Evolutionary conservation across 2,329 filamentous ascomycete genomes (phyloP).

Genomic region (Epichloe typhina): DNA sequence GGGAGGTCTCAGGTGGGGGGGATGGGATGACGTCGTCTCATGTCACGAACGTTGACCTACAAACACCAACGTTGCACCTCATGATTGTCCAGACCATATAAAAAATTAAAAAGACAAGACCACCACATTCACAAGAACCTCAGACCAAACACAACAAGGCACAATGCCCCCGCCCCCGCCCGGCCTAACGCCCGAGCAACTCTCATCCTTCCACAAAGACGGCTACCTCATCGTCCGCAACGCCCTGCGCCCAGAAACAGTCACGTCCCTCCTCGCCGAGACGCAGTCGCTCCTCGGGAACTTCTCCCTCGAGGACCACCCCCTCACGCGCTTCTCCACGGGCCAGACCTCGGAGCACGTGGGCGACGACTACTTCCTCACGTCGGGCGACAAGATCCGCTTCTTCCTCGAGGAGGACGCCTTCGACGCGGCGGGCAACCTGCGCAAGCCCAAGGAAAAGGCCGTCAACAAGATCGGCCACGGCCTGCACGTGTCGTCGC

Average conservation of each 20-base stretch:
- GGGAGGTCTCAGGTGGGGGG: too few relatives aligned
- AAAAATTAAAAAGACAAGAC: too few relatives aligned
- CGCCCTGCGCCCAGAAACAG: slow-evolving; percentile 54
- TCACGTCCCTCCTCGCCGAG: slow-evolving; percentile 57
- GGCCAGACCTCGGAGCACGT: slow-evolving; percentile 66
- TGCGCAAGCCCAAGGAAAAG: slow-evolving; percentile 65
- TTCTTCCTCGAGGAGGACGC: slow-evolving; percentile 98
- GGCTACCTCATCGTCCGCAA: slow-evolving; percentile 82
- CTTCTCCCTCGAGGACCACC: slow-evolving; percentile 72
- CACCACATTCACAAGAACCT: too few relatives aligned
- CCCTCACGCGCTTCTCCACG: slow-evolving; percentile 87
- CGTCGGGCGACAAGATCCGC: slow-evolving; percentile 77
- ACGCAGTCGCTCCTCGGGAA: slow-evolving; percentile 59
- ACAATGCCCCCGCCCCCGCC: background rate
- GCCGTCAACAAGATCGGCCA: slow-evolving; percentile 89
- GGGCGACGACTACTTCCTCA: slow-evolving; percentile 88
- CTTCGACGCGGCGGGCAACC: slow-evolving; percentile 49
- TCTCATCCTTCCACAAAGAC: slow-evolving; percentile 61
- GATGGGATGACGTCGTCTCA: too few relatives aligned
- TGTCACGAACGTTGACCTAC: too few relatives aligned
- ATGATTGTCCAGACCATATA: too few relatives aligned
- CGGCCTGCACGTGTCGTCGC: slow-evolving; percentile 55
- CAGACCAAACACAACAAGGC: too few relatives aligned
- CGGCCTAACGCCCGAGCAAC: slow-evolving; percentile 59
- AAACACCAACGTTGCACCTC: too few relatives aligned